Conservation (phyloP, 768 basidiomycete species). For the Serpula lacrymans region DNA sequence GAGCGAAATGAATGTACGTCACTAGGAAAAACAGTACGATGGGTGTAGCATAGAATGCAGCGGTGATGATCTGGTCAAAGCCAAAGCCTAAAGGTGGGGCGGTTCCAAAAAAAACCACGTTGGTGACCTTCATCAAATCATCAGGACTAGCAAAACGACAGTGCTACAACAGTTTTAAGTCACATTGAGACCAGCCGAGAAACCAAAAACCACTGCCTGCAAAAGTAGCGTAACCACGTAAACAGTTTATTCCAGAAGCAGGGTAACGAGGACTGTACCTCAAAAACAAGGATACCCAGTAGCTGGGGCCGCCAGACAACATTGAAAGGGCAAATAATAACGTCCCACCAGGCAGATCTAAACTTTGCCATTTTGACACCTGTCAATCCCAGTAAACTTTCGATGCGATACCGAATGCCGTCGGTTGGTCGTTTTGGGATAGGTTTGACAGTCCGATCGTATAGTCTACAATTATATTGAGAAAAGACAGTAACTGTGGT, state of each 20-base stretch:
- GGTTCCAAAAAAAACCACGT: slow-evolving; percentile 58
- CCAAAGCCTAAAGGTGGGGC: slow-evolving; percentile 55
- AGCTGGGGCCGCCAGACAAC: slow-evolving; percentile 65
- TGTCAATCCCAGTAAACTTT: slow-evolving; percentile 62
- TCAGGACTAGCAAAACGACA: neutral
- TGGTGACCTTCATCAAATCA: slow-evolving; percentile 46
- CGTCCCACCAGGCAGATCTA: slow-evolving; percentile 47
- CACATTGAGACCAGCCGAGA: slow-evolving; percentile 61
- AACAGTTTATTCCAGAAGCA: neutral
- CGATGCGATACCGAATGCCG: slow-evolving; percentile 48
- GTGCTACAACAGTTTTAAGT: slow-evolving; percentile 4
- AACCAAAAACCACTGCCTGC: slow-evolving; percentile 58
- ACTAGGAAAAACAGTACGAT: slow-evolving; percentile 33
- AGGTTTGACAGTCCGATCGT: slow-evolving; percentile 54
- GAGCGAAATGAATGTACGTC: neutral
- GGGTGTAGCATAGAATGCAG: slow-evolving; percentile 53
- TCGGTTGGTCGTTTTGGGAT: slow-evolving; percentile 40
- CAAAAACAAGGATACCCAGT: slow-evolving; percentile 47
- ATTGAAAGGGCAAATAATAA: slow-evolving; percentile 42
- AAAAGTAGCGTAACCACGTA: neutral
- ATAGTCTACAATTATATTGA: slow-evolving; percentile 41
- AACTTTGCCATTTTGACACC: slow-evolving; percentile 56
- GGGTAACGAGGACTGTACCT: slow-evolving; percentile 30
- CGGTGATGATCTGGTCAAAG: slow-evolving; percentile 45
- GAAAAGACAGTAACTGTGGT: neutral